Conservation (phyloP, 768 basidiomycete genomes). For the Mycena rosella region DNA sequence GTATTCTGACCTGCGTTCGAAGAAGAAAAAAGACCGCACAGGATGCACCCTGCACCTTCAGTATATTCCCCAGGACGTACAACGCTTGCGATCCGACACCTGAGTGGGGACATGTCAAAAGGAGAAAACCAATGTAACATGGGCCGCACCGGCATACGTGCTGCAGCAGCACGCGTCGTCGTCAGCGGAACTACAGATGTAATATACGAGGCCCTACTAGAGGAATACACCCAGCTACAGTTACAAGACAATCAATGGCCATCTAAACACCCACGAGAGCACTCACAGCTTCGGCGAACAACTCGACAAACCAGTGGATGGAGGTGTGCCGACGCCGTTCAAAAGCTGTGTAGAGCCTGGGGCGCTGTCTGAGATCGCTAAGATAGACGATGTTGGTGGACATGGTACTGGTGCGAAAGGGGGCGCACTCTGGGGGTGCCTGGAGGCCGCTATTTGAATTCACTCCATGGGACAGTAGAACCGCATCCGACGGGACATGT, state of each 20-base stretch:
- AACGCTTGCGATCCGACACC: constrained; percentile 64
- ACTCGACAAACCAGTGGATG: constrained; percentile 68
- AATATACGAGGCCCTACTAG: constrained; percentile 55
- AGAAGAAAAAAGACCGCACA: constrained; percentile 52
- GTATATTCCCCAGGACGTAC: constrained; percentile 62
- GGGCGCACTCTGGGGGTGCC: no score
- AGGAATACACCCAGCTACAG: constrained; percentile 70
- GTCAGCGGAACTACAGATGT: not conserved
- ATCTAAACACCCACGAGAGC: not conserved
- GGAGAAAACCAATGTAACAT: not conserved
- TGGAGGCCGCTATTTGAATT: no score
- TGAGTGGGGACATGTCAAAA: not conserved
- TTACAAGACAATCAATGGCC: not conserved
- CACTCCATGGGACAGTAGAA: no score
- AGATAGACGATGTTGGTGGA: constrained; percentile 14
- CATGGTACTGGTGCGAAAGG: no score
- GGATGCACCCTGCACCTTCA: constrained; percentile 58
- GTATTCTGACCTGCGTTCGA: not conserved
- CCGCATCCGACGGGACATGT: no score
- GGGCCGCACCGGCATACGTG: constrained; percentile 48
- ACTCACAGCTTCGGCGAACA: constrained; percentile 70
- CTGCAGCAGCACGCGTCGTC: not conserved
- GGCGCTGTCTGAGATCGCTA: constrained; percentile 18
- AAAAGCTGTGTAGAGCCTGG: constrained; percentile 8
- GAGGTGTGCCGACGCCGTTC: constrained; percentile 37